Conservation (phyloP, 2,329 filamentous ascomycete genomes). For the Ceratocystis huliohia region DNA sequence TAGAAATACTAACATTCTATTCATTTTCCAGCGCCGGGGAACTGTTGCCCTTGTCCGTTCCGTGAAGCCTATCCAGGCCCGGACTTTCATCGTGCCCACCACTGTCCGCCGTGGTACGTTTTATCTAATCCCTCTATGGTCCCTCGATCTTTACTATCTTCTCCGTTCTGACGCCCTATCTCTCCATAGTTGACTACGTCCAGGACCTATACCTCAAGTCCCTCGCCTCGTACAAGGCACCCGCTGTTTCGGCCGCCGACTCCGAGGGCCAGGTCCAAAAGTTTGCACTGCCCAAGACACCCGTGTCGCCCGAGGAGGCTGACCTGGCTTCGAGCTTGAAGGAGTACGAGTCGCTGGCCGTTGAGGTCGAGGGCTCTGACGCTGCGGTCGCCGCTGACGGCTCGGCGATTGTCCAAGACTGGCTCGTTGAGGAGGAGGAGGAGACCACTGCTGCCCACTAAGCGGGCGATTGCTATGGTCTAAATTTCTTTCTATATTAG, state of each 20-base stretch:
- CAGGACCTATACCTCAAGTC: conserved; percentile 97
- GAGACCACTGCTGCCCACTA: conserved; percentile 37
- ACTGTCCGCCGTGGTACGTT: conserved; percentile 49
- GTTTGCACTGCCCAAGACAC: conserved; percentile 68
- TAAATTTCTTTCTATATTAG: conserved; percentile 11
- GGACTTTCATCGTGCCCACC: conserved; percentile 48
- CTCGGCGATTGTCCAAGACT: conserved; percentile 50
- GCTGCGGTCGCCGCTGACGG: conserved; percentile 45
- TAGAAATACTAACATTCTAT: conserved; percentile 6
- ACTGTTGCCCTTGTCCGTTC: conserved; percentile 24
- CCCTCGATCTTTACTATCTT: conserved; percentile 16
- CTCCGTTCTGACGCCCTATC: not conserved
- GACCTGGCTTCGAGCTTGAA: conserved; percentile 84
- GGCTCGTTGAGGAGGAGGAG: conserved; percentile 72
- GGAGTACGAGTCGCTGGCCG: conserved; percentile 85
- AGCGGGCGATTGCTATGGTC: not conserved
- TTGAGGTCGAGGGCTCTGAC: conserved; percentile 86
- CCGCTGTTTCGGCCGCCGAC: conserved; percentile 71
- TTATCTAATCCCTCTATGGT: not conserved
- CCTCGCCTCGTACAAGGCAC: conserved; percentile 86
- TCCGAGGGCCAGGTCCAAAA: conserved; percentile 82
- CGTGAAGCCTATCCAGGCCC: conserved; percentile 39
- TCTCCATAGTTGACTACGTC: conserved; percentile 70
- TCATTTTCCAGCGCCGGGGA: conserved; percentile 13
- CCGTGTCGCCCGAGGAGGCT: conserved; percentile 81